A percentile compares a stretch with the other conserved stretches of the same genome.
Evolutionary conservation across 192 early-diverging fungal species (phyloP).

Genomic region (Entophlyctis helioformis): DNA sequence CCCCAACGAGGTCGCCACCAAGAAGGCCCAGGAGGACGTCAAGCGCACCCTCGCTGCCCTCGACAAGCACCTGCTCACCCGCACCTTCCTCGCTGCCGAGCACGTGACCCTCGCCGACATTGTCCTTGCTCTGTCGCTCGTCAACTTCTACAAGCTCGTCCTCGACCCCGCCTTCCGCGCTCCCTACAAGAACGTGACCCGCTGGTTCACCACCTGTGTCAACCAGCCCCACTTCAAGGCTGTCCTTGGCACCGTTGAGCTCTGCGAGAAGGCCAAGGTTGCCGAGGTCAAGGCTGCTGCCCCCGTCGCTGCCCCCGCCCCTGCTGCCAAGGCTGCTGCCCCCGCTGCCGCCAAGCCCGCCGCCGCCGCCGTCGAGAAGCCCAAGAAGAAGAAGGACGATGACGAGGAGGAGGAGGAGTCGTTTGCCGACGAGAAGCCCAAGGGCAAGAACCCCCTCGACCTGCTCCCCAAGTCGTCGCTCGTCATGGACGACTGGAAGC

Average conservation of each 20-base stretch:
- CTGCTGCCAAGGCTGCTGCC: slow-evolving; percentile 7
- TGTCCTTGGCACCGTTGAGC: slow-evolving; percentile 56
- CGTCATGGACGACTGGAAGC: slow-evolving; percentile 88
- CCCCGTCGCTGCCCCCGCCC: background rate
- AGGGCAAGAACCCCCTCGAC: slow-evolving; percentile 86
- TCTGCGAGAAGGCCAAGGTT: slow-evolving; percentile 47
- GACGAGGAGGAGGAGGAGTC: slow-evolving; percentile 51
- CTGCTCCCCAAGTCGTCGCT: slow-evolving; percentile 72
- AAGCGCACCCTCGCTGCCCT: slow-evolving; percentile 53
- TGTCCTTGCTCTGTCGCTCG: slow-evolving; percentile 44
- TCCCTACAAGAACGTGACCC: slow-evolving; percentile 73
- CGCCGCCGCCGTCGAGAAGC: slow-evolving; percentile 15
- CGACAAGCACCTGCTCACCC: slow-evolving; percentile 66
- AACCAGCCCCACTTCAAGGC: slow-evolving; percentile 78
- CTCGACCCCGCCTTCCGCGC: slow-evolving; percentile 73
- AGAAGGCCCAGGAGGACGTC: slow-evolving; percentile 56
- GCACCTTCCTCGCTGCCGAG: slow-evolving; percentile 93
- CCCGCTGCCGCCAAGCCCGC: slow-evolving; percentile 46
- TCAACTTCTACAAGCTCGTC: slow-evolving; percentile 37
- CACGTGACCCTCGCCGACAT: slow-evolving; percentile 86
- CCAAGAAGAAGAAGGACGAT: slow-evolving; percentile 42
- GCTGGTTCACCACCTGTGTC: slow-evolving; percentile 83
- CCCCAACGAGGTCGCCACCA: slow-evolving; percentile 40
- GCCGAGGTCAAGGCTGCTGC: slow-evolving; percentile 12
- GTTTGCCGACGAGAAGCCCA: slow-evolving; percentile 58